Evolutionary conservation across 1,284 basidiomycete genomes (phyloP).

Genomic region (Pascua sp.): DNA sequence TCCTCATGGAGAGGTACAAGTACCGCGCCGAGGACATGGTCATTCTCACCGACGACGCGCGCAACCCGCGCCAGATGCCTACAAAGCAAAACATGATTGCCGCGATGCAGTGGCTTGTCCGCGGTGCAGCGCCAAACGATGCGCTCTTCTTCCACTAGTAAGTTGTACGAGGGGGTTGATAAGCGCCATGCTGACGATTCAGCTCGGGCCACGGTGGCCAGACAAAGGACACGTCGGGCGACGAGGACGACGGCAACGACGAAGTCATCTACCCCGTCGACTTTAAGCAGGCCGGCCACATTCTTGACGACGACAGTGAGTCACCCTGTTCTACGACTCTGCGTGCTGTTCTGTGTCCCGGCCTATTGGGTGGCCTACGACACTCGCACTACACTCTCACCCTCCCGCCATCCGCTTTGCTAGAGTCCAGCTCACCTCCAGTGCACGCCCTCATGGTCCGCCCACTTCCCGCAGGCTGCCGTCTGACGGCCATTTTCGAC

Average conservation of each 20-base stretch:
- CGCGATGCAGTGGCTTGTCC: conserved; percentile 88
- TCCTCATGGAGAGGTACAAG: conserved; percentile 66
- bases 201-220: conserved; percentile 76
- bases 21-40: conserved; percentile 81
- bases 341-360: not conserved
- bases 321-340: not conserved
- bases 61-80: conserved; percentile 62
- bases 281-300: conserved; percentile 64
- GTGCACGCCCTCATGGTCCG: conserved; percentile 55
- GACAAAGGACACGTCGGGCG: conserved; percentile 65
- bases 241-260: conserved; percentile 57
- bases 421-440: not conserved
- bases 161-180: conserved; percentile 24
- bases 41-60: conserved; percentile 70
- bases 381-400: not conserved
- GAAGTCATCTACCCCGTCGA: conserved; percentile 83
- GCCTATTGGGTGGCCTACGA: not conserved
- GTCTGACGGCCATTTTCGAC: conserved; percentile 83
- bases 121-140: conserved; percentile 72
- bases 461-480: conserved; percentile 74
- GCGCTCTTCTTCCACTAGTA: conserved; percentile 88
- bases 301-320: conserved; percentile 74
- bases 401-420: conserved; percentile 1
- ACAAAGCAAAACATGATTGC: conserved; percentile 77
- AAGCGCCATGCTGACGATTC: not conserved